phyloP scores from a whole-genome alignment of 2,329 filamentous ascomycete species.

The Scedosporium aurantiacum region DNA sequence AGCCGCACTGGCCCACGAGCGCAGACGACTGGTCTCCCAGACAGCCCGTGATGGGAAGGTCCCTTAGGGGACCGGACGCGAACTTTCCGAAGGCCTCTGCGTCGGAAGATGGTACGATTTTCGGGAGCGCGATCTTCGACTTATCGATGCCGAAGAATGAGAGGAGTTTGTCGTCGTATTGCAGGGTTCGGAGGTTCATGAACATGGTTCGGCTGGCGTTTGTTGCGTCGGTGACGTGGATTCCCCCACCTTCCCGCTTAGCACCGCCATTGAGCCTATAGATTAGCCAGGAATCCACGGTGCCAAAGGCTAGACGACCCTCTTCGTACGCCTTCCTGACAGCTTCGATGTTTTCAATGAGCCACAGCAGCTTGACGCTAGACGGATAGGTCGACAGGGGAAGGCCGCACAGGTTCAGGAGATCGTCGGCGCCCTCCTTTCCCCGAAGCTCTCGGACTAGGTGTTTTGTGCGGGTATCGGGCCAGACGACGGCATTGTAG shows the following conservation, averaged over 20 bases:
- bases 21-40: constrained; percentile 80
- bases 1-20: constrained; percentile 76
- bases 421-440: constrained; percentile 53
- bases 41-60: constrained; percentile 68
- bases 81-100: constrained; percentile 61
- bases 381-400: constrained; percentile 84
- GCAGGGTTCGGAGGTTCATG: constrained; percentile 71
- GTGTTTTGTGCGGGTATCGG: constrained; percentile 64
- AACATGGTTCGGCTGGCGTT: constrained; percentile 93
- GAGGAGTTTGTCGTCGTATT: constrained; percentile 70
- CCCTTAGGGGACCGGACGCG: constrained; percentile 53
- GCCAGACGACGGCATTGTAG: constrained; percentile 81
- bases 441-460: constrained; percentile 68
- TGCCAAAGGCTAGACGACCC: constrained; percentile 69
- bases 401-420: constrained; percentile 64
- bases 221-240: constrained; percentile 75
- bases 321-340: constrained; percentile 68
- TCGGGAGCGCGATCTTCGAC: constrained; percentile 63
- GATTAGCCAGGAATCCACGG: constrained; percentile 79
- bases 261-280: constrained; percentile 71
- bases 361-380: constrained; percentile 75
- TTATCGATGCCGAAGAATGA: constrained; percentile 64
- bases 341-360: constrained; percentile 57
- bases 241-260: constrained; percentile 38
- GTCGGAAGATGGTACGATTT: constrained; percentile 73